Conservation (phyloP, 2,329 filamentous ascomycete species). For the Lachnellula arida region DNA sequence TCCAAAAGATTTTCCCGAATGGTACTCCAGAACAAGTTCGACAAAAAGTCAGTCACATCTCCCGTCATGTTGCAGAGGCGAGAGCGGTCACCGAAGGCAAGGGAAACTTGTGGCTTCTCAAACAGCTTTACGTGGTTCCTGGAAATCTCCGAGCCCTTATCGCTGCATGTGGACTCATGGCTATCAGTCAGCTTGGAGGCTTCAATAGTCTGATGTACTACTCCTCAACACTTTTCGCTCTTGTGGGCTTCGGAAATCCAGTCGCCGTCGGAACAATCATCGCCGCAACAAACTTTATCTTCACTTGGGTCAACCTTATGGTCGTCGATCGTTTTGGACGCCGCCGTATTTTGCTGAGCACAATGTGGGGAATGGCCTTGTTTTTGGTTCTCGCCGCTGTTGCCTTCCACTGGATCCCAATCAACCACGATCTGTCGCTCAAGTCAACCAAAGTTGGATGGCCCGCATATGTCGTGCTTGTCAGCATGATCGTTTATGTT, state of each 20-base stretch:
- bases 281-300: slow-evolving; percentile 44
- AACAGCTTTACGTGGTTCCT: slow-evolving; percentile 41
- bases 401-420: slow-evolving; percentile 45
- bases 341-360: slow-evolving; percentile 41
- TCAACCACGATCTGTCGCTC: slow-evolving; percentile 39
- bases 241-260: slow-evolving; percentile 46
- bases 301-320: slow-evolving; percentile 44
- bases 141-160: slow-evolving; percentile 43
- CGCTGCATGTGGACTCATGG: slow-evolving; percentile 47
- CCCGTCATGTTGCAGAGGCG: slow-evolving; percentile 35
- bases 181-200: slow-evolving; percentile 43
- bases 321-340: slow-evolving; percentile 46
- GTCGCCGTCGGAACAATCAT: slow-evolving; percentile 43
- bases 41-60: slow-evolving; percentile 42
- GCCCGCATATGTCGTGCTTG: slow-evolving; percentile 49
- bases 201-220: slow-evolving; percentile 45
- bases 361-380: slow-evolving; percentile 42
- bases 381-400: slow-evolving; percentile 50
- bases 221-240: slow-evolving; percentile 38
- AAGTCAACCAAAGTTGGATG: slow-evolving; percentile 37
- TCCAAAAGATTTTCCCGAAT: slow-evolving; percentile 38
- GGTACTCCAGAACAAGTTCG: slow-evolving; percentile 40
- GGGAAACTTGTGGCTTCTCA: slow-evolving; percentile 38
- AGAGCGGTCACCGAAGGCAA: slow-evolving; percentile 38
- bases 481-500: slow-evolving; percentile 59